Percentiles rank a stretch among this genome's conserved stretches.
phyloP scores from a whole-genome alignment of 1,284 basidiomycete genomes.

The Leccinum pachyderme region DNA sequence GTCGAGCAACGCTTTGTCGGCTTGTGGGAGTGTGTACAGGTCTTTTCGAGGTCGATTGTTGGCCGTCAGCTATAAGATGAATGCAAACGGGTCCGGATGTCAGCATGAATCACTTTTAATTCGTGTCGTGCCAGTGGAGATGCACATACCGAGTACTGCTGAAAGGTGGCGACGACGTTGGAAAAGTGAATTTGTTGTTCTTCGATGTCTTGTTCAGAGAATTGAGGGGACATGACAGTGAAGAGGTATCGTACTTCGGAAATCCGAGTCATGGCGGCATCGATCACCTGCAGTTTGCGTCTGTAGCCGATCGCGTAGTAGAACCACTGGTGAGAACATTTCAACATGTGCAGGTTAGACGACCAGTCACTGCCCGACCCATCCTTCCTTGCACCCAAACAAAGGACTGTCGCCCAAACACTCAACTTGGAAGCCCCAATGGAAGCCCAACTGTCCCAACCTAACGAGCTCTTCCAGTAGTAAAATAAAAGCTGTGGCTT shows the following conservation, averaged over 20 bases:
- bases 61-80: conserved; percentile 53
- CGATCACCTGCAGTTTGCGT: too few species aligned
- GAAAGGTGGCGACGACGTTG: conserved; percentile 66
- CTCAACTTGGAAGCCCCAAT: too few species aligned
- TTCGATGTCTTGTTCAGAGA: conserved; percentile 39
- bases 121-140: not conserved
- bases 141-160: conserved; percentile 52
- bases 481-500: too few species aligned
- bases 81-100: not conserved
- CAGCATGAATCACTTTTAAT: not conserved
- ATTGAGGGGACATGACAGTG: conserved; percentile 23
- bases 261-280: not conserved
- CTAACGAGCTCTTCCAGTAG: too few species aligned
- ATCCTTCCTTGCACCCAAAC: too few species aligned
- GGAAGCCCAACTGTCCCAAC: too few species aligned
- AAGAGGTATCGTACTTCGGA: not conserved
- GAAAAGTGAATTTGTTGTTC: conserved; percentile 65
- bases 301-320: too few species aligned
- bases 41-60: conserved; percentile 78
- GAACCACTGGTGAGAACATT: too few species aligned
- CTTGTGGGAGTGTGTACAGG: conserved; percentile 55
- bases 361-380: too few species aligned
- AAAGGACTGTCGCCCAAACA: too few species aligned
- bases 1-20: conserved; percentile 61
- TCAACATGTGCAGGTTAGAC: too few species aligned